phyloP scores from a whole-genome alignment of 768 basidiomycete species.

The Psilocybe subaeruginosa region DNA sequence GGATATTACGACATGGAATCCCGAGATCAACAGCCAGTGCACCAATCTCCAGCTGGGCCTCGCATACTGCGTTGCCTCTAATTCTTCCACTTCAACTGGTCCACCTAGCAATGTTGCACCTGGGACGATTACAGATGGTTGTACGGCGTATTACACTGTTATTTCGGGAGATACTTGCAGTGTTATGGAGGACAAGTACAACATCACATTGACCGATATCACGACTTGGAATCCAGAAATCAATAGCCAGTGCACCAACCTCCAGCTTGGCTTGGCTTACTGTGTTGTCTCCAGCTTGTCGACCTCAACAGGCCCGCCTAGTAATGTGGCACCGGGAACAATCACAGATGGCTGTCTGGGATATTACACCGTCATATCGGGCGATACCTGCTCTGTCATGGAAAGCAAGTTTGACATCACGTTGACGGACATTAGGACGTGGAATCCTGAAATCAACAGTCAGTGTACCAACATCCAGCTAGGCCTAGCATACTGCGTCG shows the following conservation, averaged over 20 bases:
- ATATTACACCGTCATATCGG: slow-evolving; percentile 22
- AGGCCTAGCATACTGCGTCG: slow-evolving; percentile 10
- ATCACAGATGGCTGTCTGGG: slow-evolving; percentile 13
- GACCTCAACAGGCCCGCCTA: slow-evolving; percentile 16
- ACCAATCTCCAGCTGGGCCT: slow-evolving; percentile 18
- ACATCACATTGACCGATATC: slow-evolving; percentile 6
- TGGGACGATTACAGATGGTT: slow-evolving; percentile 13
- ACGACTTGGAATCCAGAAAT: slow-evolving; percentile 7
- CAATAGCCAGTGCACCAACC: slow-evolving; percentile 17
- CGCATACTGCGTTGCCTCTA: slow-evolving; percentile 10
- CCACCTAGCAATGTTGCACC: slow-evolving; percentile 20
- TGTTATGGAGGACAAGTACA: slow-evolving; percentile 1
- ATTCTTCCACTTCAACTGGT: slow-evolving; percentile 18
- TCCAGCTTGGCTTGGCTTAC: slow-evolving; percentile 16
- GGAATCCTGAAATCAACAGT: slow-evolving; percentile 25
- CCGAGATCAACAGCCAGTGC: slow-evolving; percentile 18
- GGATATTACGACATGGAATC: slow-evolving; percentile 21
- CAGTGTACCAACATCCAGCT: slow-evolving; percentile 19
- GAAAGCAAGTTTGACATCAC: slow-evolving; percentile 17
- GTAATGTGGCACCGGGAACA: slow-evolving; percentile 18
- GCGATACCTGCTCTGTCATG: slow-evolving; percentile 19
- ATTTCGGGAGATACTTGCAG: slow-evolving; percentile 3
- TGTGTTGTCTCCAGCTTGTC: slow-evolving; percentile 14
- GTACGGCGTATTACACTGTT: slow-evolving; percentile 10
- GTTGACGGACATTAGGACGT: slow-evolving; percentile 12